These are phyloP conservation scores for Cucurbita ficifolia DNA, from an alignment of 306 rosid genomes.

Conservation along the genomic window DNA sequence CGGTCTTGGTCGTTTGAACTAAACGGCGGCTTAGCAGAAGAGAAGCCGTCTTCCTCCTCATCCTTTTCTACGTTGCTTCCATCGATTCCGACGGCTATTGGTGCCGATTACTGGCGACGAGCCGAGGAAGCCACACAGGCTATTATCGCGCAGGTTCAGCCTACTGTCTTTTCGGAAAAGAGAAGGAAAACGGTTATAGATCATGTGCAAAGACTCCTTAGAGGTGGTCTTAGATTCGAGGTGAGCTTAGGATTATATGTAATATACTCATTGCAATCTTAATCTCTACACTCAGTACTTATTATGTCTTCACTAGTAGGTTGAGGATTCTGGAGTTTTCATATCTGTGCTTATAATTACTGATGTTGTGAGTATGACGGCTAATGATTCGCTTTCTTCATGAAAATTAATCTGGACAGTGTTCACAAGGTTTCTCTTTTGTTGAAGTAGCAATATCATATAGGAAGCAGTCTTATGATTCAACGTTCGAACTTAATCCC, in stretches of 20 bases:
- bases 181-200: slow-evolving; percentile 31
- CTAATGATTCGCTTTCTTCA: background rate
- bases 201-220: slow-evolving; percentile 26
- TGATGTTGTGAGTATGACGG: background rate
- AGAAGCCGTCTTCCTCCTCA: slow-evolving; percentile 17
- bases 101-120: slow-evolving; percentile 18
- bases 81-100: slow-evolving; percentile 10
- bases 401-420: background rate
- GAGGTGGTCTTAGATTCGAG: slow-evolving; percentile 17
- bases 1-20: slow-evolving; percentile 25
- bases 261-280: background rate
- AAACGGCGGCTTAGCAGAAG: slow-evolving; percentile 16
- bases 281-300: background rate
- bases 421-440: background rate
- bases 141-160: slow-evolving; percentile 33
- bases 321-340: background rate
- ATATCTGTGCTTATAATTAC: background rate
- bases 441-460: background rate
- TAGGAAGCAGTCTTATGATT: background rate
- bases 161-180: slow-evolving; percentile 32
- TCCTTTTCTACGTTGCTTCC: background rate
- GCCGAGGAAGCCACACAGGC: slow-evolving; percentile 35
- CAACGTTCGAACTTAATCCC: background rate
- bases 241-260: slow-evolving; percentile 10
- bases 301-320: background rate